Conservation (phyloP, 164 flowering plant genomes). For the Annona squamosa region DNA sequence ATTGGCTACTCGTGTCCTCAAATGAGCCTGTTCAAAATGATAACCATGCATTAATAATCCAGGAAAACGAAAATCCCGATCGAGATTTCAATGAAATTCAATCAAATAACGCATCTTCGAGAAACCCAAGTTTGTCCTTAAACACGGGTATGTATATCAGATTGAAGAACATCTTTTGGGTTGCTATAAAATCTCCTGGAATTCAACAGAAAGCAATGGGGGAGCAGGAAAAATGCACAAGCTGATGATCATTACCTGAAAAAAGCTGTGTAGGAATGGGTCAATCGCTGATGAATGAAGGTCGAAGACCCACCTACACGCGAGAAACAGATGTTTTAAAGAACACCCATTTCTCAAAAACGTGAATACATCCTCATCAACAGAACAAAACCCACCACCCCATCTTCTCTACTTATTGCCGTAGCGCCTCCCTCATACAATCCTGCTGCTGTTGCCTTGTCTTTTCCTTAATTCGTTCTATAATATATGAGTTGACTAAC, state of each 20-base stretch:
- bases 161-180: neutral
- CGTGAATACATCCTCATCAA: neutral
- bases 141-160: neutral
- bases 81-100: constrained; percentile 1
- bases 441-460: too few relatives aligned
- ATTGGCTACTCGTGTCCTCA: neutral
- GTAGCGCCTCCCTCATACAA: too few relatives aligned
- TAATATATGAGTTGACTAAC: neutral
- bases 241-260: neutral
- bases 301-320: neutral
- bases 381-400: neutral
- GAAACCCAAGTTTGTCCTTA: neutral
- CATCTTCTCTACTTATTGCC: neutral
- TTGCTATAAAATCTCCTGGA: neutral
- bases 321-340: neutral
- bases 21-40: neutral
- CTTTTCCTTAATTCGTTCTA: too few relatives aligned
- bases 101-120: neutral
- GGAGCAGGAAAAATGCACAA: neutral
- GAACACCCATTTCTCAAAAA: neutral
- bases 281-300: neutral
- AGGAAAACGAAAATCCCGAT: neutral
- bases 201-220: neutral
- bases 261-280: neutral
- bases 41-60: neutral